Conservation (phyloP, 1,139 yeast genomes). For the Magnusiomyces fungicola region DNA sequence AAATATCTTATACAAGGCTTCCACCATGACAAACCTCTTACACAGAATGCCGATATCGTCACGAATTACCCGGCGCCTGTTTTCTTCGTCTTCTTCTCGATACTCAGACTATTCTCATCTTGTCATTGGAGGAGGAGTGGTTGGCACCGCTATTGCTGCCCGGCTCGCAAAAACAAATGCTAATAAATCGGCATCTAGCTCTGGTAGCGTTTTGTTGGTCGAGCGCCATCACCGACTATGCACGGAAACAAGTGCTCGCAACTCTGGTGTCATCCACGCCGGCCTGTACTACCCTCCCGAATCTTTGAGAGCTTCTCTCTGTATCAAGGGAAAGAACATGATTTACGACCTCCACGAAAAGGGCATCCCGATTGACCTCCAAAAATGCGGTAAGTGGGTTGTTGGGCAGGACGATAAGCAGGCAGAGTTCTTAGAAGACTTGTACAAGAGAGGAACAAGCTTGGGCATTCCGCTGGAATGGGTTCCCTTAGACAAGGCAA, state of each 20-base stretch:
- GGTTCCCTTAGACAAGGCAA: slow-evolving; percentile 41
- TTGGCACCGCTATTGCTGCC: slow-evolving; percentile 77
- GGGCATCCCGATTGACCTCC: slow-evolving; percentile 47
- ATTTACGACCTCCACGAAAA: slow-evolving; percentile 48
- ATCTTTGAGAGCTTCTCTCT: slow-evolving; percentile 58
- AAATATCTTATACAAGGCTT: too few relatives aligned
- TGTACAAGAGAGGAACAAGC: slow-evolving; percentile 43
- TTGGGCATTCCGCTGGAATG: slow-evolving; percentile 54
- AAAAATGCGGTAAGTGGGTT: slow-evolving; percentile 71
- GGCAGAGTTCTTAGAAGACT: slow-evolving; percentile 46
- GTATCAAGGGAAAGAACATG: slow-evolving; percentile 65
- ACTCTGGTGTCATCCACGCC: slow-evolving; percentile 90
- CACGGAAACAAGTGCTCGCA: slow-evolving; percentile 75
- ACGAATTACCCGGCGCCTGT: background rate
- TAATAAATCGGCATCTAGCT: slow-evolving; percentile 17
- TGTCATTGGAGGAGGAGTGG: slow-evolving; percentile 82
- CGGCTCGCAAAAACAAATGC: slow-evolving; percentile 41
- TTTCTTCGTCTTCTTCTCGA: slow-evolving; percentile 8
- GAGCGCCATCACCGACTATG: slow-evolving; percentile 65
- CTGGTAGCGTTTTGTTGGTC: slow-evolving; percentile 51
- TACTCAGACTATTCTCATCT: slow-evolving; percentile 63
- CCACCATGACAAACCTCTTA: too few relatives aligned
- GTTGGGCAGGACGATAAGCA: slow-evolving; percentile 73
- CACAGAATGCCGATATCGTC: too few relatives aligned
- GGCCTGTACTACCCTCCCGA: slow-evolving; percentile 74